Evolutionary conservation across 2,329 filamentous ascomycete species (phyloP).

Genomic region (Rhexocercosporidium sp.): DNA sequence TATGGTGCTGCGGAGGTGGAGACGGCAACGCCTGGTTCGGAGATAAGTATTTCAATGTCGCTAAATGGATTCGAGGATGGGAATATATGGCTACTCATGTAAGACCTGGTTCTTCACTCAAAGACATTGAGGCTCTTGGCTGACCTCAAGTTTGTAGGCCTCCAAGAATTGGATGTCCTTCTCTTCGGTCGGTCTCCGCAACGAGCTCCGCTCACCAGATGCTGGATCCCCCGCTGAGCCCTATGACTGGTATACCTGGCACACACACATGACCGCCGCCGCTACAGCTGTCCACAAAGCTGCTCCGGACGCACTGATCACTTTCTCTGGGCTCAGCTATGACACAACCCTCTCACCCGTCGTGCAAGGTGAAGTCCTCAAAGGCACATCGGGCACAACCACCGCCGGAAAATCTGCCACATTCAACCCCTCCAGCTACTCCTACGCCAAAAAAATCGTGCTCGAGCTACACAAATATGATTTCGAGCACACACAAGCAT

Average conservation of each 20-base stretch:
- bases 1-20: conserved; percentile 60
- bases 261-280: conserved; percentile 47
- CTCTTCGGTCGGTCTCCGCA: conserved; percentile 41
- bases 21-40: conserved; percentile 68
- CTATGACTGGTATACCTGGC: conserved; percentile 53
- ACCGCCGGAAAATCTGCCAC: conserved; percentile 10
- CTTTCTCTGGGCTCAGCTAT: conserved; percentile 53
- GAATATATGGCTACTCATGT: conserved; percentile 65
- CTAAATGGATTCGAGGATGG: conserved; percentile 65
- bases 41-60: conserved; percentile 60
- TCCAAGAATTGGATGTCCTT: conserved; percentile 31
- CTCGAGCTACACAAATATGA: conserved; percentile 56
- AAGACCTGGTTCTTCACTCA: conserved; percentile 33
- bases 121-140: conserved; percentile 11
- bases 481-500: conserved; percentile 1
- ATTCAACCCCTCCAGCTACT: conserved; percentile 46
- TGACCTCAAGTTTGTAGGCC: conserved; percentile 20
- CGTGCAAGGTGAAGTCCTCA: conserved; percentile 19
- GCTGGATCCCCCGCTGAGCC: conserved; percentile 26
- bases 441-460: conserved; percentile 50
- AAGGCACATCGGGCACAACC: conserved; percentile 8
- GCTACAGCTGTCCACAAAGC: conserved; percentile 48
- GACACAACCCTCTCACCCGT: conserved; percentile 41
- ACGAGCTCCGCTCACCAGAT: conserved; percentile 45
- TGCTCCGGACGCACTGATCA: conserved; percentile 51